phyloP scores from a whole-genome alignment of 352 stramenopile species.

The Phytopythium helicoides region DNA sequence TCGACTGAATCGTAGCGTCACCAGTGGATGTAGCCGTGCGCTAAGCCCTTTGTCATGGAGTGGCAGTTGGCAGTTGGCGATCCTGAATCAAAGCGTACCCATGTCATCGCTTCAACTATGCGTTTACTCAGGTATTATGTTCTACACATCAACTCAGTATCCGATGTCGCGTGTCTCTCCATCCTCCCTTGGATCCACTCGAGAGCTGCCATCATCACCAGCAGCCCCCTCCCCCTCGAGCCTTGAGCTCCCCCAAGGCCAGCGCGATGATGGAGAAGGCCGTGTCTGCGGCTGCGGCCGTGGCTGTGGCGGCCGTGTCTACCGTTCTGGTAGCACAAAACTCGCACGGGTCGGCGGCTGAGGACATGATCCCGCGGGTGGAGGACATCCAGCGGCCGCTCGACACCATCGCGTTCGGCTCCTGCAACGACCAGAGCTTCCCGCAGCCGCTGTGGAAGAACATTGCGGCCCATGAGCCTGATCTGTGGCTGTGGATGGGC shows the following conservation, averaged over 20 bases:
- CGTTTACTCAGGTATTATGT: background rate
- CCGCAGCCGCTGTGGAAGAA: conserved; percentile 70
- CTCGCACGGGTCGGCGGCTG: conserved; percentile 8
- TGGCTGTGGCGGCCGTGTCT: conserved; percentile 11
- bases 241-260: no score
- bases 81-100: background rate
- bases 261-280: conserved; percentile 9
- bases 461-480: conserved; percentile 55
- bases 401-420: conserved; percentile 70
- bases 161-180: background rate
- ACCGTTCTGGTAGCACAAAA: conserved; percentile 13
- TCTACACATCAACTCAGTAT: background rate
- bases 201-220: background rate
- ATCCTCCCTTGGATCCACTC: background rate
- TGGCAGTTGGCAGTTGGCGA: no score
- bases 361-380: conserved; percentile 17
- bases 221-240: background rate
- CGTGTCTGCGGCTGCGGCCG: conserved; percentile 7
- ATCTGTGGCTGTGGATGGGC: conserved; percentile 88
- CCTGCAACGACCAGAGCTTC: conserved; percentile 87
- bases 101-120: conserved; percentile 21
- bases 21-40: no score
- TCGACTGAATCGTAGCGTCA: conserved; percentile 15
- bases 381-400: conserved; percentile 50
- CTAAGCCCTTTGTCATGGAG: no score